Conservation (phyloP, 140 eudicot genomes). For the Oenanthe javanica region DNA sequence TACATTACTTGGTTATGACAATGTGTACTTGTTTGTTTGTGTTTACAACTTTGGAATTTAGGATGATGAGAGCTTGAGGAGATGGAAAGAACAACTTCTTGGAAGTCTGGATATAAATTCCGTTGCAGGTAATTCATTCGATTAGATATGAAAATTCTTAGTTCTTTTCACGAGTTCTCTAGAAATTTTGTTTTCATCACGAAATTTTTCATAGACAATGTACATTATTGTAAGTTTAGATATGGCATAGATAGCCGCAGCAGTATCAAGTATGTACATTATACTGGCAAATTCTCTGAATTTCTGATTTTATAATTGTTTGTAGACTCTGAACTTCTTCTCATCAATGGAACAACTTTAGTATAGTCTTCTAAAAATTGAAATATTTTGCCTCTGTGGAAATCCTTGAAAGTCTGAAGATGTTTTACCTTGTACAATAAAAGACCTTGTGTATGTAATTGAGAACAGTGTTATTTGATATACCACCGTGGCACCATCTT, state of each 20-base stretch:
- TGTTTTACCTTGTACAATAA: not conserved
- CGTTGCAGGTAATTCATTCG: slow-evolving; percentile 50
- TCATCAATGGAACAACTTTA: not conserved
- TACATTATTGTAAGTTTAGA: not conserved
- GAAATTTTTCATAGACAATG: not conserved
- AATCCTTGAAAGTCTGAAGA: not conserved
- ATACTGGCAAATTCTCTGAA: not conserved
- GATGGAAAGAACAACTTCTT: slow-evolving; percentile 94
- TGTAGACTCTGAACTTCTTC: not conserved
- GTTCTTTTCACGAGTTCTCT: not conserved
- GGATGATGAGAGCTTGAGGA: slow-evolving; percentile 96
- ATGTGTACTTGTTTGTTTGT: not conserved
- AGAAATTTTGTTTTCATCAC: not conserved
- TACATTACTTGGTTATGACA: not conserved
- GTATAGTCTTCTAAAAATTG: not conserved
- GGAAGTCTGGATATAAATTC: slow-evolving; percentile 71
- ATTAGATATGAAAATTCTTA: not conserved
- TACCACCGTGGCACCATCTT: not conserved
- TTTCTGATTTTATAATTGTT: not conserved
- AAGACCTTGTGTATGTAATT: not conserved
- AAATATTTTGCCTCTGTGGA: not conserved
- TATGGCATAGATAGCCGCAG: not conserved
- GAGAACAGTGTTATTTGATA: not conserved
- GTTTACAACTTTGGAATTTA: slow-evolving; percentile 9
- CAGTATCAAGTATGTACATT: not conserved